phyloP scores from a whole-genome alignment of 1,139 yeast genomes.

The Geotrichum restrictum region DNA sequence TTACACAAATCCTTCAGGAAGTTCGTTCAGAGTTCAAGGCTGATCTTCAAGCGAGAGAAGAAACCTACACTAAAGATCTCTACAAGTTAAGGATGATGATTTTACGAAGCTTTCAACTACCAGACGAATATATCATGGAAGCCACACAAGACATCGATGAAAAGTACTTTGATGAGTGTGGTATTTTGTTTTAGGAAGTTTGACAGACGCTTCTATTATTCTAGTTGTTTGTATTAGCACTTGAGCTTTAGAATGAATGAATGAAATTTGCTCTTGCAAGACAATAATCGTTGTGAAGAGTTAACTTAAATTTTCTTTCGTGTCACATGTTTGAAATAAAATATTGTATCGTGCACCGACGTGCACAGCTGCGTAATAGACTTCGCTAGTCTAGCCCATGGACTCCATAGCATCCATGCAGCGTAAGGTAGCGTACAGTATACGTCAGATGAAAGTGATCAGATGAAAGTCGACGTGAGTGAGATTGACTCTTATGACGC shows the following conservation, averaged over 20 bases:
- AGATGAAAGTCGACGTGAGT: no score
- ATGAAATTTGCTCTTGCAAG: neutral
- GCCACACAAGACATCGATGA: slow-evolving; percentile 4
- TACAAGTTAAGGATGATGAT: slow-evolving; percentile 3
- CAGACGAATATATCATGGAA: slow-evolving; percentile 10
- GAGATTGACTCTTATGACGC: no score
- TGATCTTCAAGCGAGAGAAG: neutral
- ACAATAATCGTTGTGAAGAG: no score
- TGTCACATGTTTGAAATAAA: no score
- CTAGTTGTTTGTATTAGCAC: neutral
- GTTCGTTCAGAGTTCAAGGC: slow-evolving; percentile 1
- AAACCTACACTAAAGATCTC: neutral
- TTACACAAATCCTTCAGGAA: neutral
- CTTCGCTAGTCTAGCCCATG: no score
- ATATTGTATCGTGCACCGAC: no score
- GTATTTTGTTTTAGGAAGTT: slow-evolving; percentile 3
- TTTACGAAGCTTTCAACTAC: slow-evolving; percentile 8
- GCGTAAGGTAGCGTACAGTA: no score
- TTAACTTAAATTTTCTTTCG: no score
- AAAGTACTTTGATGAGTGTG: neutral
- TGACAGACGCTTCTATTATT: no score
- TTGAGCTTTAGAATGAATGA: neutral
- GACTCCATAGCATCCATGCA: no score
- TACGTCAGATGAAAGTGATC: no score
- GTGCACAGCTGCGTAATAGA: no score